Conservation (phyloP, 345 rosid species). For the Sapria himalayana region DNA sequence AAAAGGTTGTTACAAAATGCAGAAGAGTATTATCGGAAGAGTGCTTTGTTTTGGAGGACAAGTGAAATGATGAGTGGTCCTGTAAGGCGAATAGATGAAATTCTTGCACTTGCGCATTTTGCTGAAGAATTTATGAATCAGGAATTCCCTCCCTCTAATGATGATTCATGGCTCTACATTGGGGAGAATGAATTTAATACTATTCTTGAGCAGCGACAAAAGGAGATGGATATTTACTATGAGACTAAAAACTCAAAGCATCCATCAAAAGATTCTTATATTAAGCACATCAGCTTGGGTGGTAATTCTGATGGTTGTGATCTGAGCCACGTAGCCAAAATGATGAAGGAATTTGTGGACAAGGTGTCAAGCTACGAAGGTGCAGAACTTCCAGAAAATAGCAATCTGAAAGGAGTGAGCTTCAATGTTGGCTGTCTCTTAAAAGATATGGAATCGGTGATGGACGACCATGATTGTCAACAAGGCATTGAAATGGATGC, state of each 20-base stretch:
- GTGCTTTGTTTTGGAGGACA: slow-evolving; percentile 33
- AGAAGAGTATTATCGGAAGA: slow-evolving; percentile 50
- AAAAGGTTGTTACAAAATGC: slow-evolving; percentile 64
- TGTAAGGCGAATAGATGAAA: slow-evolving; percentile 62
- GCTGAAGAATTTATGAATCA: slow-evolving; percentile 30
- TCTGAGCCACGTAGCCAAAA: slow-evolving; percentile 43
- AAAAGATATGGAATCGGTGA: slow-evolving; percentile 51
- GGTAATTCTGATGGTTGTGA: slow-evolving; percentile 28
- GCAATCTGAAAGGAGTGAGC: slow-evolving; percentile 38
- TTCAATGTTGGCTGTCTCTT: slow-evolving; percentile 48
- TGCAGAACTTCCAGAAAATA: slow-evolving; percentile 63
- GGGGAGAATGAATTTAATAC: slow-evolving; percentile 71
- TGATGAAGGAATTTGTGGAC: slow-evolving; percentile 58
- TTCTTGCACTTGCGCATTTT: slow-evolving; percentile 47
- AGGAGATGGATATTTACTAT: slow-evolving; percentile 61
- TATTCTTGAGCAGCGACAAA: slow-evolving; percentile 57
- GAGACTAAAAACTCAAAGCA: slow-evolving; percentile 27
- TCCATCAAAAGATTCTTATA: slow-evolving; percentile 22
- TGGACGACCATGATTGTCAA: slow-evolving; percentile 19
- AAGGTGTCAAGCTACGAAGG: slow-evolving; percentile 66
- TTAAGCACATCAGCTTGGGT: slow-evolving; percentile 28
- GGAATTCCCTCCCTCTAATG: slow-evolving; percentile 56
- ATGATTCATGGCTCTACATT: slow-evolving; percentile 67
- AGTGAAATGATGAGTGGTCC: slow-evolving; percentile 66
- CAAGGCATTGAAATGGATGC: slow-evolving; percentile 14